Percentiles rank a stretch among this genome's conserved stretches.
These are phyloP conservation scores for Skeletonema marinoi DNA, from an alignment of 108 stramenopile genomes.

Conservation along the genomic window DNA sequence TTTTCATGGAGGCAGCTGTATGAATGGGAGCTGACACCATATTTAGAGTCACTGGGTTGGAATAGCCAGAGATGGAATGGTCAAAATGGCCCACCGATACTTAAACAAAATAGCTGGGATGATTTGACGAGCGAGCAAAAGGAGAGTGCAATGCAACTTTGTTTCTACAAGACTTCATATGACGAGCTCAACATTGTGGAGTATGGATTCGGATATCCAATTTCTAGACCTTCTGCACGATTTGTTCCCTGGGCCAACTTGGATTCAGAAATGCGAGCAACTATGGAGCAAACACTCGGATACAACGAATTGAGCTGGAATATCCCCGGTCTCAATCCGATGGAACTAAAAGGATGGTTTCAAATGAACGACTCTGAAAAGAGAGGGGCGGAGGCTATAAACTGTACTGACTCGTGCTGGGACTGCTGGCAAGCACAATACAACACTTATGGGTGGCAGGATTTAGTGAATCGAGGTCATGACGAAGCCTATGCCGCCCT, in stretches of 20 bases:
- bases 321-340: conserved; percentile 19
- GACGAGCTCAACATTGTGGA: conserved; percentile 17
- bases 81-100: conserved; percentile 6
- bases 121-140: conserved; percentile 11
- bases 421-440: conserved; percentile 40
- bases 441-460: neutral
- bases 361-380: conserved; percentile 7
- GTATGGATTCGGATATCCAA: conserved; percentile 13
- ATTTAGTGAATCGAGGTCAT: conserved; percentile 10
- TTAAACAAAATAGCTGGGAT: neutral
- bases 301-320: conserved; percentile 43
- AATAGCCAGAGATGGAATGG: conserved; percentile 14
- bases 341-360: conserved; percentile 26
- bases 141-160: conserved; percentile 7
- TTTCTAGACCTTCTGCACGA: conserved; percentile 24
- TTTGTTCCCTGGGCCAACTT: conserved; percentile 30
- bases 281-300: conserved; percentile 7
- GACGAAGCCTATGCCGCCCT: neutral
- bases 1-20: conserved; percentile 27
- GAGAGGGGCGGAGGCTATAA: conserved; percentile 13
- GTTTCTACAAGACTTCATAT: conserved; percentile 19
- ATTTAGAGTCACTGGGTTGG: conserved; percentile 15
- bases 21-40: conserved; percentile 12
- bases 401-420: conserved; percentile 37
- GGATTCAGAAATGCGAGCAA: conserved; percentile 5